Evolutionary conservation across 2,329 filamentous ascomycete genomes (phyloP).

Genomic region (Basipetospora chlamydospora): DNA sequence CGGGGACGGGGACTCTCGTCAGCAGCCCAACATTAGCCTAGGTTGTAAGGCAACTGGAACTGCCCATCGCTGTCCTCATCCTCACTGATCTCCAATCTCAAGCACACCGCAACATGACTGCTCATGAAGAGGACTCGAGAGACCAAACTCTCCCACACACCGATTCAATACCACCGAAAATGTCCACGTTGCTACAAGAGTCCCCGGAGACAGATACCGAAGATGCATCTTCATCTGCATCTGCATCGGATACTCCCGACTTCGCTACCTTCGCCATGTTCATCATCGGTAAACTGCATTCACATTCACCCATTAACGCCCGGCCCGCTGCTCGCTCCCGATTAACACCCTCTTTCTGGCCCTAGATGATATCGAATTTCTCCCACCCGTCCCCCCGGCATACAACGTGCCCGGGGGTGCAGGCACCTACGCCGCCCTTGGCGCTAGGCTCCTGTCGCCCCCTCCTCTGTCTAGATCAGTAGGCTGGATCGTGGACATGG

Average conservation of each 20-base stretch:
- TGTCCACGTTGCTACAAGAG: too few species aligned
- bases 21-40: too few species aligned
- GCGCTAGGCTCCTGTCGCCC: conserved; percentile 77
- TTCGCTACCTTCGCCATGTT: conserved; percentile 63
- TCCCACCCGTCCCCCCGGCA: conserved; percentile 51
- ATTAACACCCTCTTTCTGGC: too few species aligned
- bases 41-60: too few species aligned
- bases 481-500: conserved; percentile 84
- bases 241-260: conserved; percentile 38
- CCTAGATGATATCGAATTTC: conserved; percentile 88
- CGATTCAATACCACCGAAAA: too few species aligned
- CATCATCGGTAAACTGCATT: conserved; percentile 45
- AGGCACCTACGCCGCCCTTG: conserved; percentile 73
- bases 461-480: conserved; percentile 49
- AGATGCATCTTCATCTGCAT: background rate
- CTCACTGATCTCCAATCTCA: too few species aligned
- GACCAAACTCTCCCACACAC: too few species aligned
- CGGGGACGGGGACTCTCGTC: too few species aligned
- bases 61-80: too few species aligned
- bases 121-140: background rate
- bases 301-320: too few species aligned
- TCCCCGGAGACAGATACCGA: too few species aligned
- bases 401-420: conserved; percentile 76
- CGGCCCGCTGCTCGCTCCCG: too few species aligned
- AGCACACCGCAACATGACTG: background rate